A percentile compares a stretch with the other conserved stretches of the same genome.
These are phyloP conservation scores for Penicillium verrucosum DNA, from an alignment of 2,329 filamentous ascomycete species.

Conservation along the genomic window DNA sequence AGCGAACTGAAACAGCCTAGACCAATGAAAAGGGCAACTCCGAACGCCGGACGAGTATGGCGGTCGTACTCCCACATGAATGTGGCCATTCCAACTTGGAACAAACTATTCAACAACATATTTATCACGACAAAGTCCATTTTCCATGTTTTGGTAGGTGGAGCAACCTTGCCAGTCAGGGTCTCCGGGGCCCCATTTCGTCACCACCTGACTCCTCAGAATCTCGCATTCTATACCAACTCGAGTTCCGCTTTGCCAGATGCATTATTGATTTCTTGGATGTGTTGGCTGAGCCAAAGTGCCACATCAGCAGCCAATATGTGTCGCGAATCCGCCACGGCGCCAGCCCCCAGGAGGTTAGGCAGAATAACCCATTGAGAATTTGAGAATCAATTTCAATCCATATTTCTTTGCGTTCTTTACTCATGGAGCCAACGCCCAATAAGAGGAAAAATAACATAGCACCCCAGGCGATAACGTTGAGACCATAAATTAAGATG, in stretches of 20 bases:
- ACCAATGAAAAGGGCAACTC: not conserved
- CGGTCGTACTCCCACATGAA: not conserved
- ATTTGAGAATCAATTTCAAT: slow-evolving; percentile 3
- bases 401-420: not conserved
- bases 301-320: not conserved
- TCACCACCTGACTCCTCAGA: not conserved
- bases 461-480: slow-evolving; percentile 2
- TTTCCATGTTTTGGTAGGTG: not conserved
- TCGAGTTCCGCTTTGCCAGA: not conserved
- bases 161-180: not conserved
- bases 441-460: not conserved
- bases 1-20: not conserved
- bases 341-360: not conserved
- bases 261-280: not conserved
- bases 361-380: not conserved
- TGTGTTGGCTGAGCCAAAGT: not conserved
- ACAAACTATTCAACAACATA: not conserved
- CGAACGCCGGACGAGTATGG: not conserved
- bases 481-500: not conserved
- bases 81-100: not conserved
- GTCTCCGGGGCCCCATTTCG: not conserved
- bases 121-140: not conserved
- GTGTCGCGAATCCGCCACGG: slow-evolving; percentile 1
- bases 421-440: not conserved
- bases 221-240: not conserved